Conservation (phyloP, 2,329 filamentous ascomycete species). For the Fusarium transvaalense region DNA sequence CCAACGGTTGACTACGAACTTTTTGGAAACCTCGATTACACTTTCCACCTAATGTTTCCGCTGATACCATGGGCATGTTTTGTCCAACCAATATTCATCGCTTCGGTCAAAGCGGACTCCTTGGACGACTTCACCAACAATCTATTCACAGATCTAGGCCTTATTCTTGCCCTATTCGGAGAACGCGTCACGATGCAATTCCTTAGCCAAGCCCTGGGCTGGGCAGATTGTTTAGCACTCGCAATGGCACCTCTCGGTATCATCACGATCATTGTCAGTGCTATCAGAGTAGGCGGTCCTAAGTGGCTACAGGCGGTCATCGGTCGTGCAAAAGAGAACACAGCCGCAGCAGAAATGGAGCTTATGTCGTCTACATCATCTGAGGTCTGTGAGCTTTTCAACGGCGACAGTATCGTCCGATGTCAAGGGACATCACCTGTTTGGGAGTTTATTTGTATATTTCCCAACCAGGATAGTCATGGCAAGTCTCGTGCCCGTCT, state of each 20-base stretch:
- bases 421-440: not conserved
- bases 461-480: no score
- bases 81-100: no score
- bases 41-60: no score
- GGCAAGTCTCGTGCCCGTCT: no score
- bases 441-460: no score
- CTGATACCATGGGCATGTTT: no score
- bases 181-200: conserved; percentile 63
- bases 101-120: no score
- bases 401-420: conserved; percentile 47
- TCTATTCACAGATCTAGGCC: no score
- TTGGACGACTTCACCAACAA: no score
- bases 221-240: conserved; percentile 60
- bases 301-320: conserved; percentile 59
- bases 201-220: conserved; percentile 57
- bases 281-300: conserved; percentile 60
- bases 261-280: conserved; percentile 58
- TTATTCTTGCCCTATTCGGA: conserved; percentile 53
- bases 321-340: conserved; percentile 59
- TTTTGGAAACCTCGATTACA: no score
- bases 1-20: no score
- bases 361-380: conserved; percentile 60
- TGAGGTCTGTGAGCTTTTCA: conserved; percentile 60
- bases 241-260: conserved; percentile 61
- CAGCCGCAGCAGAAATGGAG: conserved; percentile 56